Conservation (phyloP, 2,329 filamentous ascomycete species). For the Pseudogymnoascus pannorum region DNA sequence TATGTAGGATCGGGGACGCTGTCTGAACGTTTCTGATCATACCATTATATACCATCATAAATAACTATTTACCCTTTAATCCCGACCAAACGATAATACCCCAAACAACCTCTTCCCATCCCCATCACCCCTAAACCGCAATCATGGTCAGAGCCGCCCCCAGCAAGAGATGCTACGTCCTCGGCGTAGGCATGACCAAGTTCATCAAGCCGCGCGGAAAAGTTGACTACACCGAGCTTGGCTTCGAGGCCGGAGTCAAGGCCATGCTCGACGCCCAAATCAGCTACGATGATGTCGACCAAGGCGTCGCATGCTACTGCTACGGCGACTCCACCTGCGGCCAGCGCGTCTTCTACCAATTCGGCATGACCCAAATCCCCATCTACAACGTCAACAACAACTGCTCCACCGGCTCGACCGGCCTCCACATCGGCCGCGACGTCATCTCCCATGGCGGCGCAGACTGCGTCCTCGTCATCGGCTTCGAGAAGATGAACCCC, state of each 20-base stretch:
- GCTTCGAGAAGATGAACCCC: slow-evolving; percentile 97
- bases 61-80: neutral
- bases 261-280: slow-evolving; percentile 80
- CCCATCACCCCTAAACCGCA: neutral
- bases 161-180: slow-evolving; percentile 58
- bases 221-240: slow-evolving; percentile 89
- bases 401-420: slow-evolving; percentile 92
- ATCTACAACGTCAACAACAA: slow-evolving; percentile 99
- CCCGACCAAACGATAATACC: neutral
- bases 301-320: slow-evolving; percentile 95
- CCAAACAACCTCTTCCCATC: neutral
- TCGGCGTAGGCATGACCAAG: slow-evolving; percentile 98
- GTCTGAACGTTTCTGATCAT: neutral
- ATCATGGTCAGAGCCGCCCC: neutral
- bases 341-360: slow-evolving; percentile 97
- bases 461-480: slow-evolving; percentile 84
- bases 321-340: slow-evolving; percentile 94
- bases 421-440: slow-evolving; percentile 74
- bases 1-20: neutral
- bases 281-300: slow-evolving; percentile 93
- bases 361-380: slow-evolving; percentile 93
- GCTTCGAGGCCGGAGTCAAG: slow-evolving; percentile 87
- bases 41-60: neutral
- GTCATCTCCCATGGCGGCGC: slow-evolving; percentile 73
- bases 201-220: slow-evolving; percentile 96